Evolutionary conservation across 1,284 basidiomycete genomes (phyloP), one percentile per base, ranked within the genome.

Genomic region (Austroboletus novae-zelandiae): DNA sequence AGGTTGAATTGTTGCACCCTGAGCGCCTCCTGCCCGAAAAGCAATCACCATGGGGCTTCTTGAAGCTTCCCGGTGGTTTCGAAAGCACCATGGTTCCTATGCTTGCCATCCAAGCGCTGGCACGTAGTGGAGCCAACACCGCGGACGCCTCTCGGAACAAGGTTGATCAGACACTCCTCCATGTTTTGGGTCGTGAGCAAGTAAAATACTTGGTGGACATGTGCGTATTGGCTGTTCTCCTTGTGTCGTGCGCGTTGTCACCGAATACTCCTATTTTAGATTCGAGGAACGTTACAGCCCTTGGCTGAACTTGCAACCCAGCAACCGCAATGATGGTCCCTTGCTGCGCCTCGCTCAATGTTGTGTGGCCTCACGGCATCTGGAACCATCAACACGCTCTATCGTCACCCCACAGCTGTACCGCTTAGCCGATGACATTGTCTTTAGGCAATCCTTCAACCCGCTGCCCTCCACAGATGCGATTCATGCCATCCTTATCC

Each of bases 261-360:
- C 44, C 18, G 41, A 49, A 40, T 15, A 5, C 17, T 13, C 42
- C 31, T 36, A 10, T 15, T 25, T 20, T 32, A 76, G 76, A 45
- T 76, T 77, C 47, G 72, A 77, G 40, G 62, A 64, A 39, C 66
- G 67, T 15, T 76, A 78, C 48, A 64, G 55, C 13, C 75, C 75
- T 20, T 76, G 74, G 74, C 47, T 76, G 10, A 65, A 64, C 47
- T 53, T 74, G 14, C 71, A 71, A 13, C 68, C 64, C n/a, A 35
- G 52, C 45, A 54, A 53, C 43, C 54, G 55, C n/a, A 60, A 48
- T 48, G 61, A 65, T 37, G 60, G 71, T 9, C 57, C 64, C 10
- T 54, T 75, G 15, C 59, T 74, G n/a, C 65, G 69, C 40, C 62
- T 69, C 37, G 71, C 68, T 13, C 71, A 68, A 31, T 77, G 70